Conservation (phyloP, 148 eudicot species). For the Agrostemma githago region DNA sequence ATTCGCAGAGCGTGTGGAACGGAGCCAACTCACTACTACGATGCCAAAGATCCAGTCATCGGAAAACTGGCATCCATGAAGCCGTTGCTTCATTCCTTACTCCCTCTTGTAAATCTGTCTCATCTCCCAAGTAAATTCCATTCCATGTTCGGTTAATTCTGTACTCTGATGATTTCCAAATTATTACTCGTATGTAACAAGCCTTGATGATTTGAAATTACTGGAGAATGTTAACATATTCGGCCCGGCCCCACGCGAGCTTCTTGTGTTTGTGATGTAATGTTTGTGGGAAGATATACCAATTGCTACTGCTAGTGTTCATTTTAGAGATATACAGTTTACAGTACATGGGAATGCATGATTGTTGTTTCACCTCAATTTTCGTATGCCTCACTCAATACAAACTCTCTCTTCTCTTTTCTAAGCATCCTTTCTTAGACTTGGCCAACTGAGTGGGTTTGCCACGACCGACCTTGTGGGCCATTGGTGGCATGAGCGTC, state of each 20-base stretch:
- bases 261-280: background rate
- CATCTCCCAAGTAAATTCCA: slow-evolving; percentile 23
- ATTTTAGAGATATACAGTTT: background rate
- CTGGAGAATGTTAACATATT: background rate
- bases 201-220: background rate
- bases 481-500: too few species aligned
- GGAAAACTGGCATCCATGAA: slow-evolving; percentile 41
- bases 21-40: slow-evolving; percentile 61
- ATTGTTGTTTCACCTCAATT: background rate
- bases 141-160: background rate
- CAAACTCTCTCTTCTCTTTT: too few species aligned
- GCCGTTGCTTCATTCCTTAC: slow-evolving; percentile 56
- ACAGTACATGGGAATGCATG: background rate
- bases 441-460: too few species aligned
- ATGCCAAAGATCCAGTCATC: slow-evolving; percentile 21
- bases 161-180: background rate
- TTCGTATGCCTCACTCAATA: background rate
- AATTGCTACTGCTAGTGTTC: background rate
- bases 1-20: slow-evolving; percentile 49
- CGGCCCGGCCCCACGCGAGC: background rate
- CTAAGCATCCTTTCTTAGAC: too few species aligned
- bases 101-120: slow-evolving; percentile 24
- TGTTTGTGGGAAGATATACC: background rate
- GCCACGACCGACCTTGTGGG: too few species aligned
- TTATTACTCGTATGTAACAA: background rate